These are phyloP conservation scores for Colletotrichum endophyticum DNA, from an alignment of 2,329 filamentous ascomycete species.

Conservation along the genomic window DNA sequence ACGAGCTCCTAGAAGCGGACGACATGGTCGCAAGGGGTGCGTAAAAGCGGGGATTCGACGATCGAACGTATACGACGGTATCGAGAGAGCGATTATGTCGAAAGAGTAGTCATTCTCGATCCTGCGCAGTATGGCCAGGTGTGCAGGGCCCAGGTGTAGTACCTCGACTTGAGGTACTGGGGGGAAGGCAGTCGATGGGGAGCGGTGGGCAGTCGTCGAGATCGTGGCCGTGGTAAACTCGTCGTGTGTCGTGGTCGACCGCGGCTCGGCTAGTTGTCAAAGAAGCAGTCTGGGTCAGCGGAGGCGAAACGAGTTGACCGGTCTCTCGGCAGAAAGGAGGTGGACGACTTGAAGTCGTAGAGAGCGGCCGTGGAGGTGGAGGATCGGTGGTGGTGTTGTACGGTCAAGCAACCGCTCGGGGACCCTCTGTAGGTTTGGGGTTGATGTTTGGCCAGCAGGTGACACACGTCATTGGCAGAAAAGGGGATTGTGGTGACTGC, in stretches of 20 bases:
- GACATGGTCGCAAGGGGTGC: constrained; percentile 46
- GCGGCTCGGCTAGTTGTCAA: background rate
- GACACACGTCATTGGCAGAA: constrained; percentile 23
- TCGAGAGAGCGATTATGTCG: constrained; percentile 5
- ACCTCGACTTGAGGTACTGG: background rate
- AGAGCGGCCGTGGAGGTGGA: background rate
- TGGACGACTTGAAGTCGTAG: background rate
- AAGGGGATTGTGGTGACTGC: constrained; percentile 21
- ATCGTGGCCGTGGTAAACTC: background rate
- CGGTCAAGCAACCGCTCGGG: constrained; percentile 19
- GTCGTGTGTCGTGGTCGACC: background rate
- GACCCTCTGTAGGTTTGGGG: constrained; percentile 20
- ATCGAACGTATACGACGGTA: constrained; percentile 4
- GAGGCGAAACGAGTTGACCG: background rate
- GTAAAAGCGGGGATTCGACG: background rate
- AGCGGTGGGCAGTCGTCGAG: background rate
- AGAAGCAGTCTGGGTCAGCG: background rate
- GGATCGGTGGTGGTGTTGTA: constrained; percentile 14
- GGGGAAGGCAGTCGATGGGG: background rate
- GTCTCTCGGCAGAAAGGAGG: background rate
- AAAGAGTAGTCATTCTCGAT: constrained; percentile 18
- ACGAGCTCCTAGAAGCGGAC: constrained; percentile 53
- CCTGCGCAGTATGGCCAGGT: constrained; percentile 14
- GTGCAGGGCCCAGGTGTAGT: background rate
- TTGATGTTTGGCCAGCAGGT: constrained; percentile 21